Evolutionary conservation across 2,329 filamentous ascomycete species (phyloP), one percentile per base, ranked within the genome.

Genomic region (Sclerotinia subarctica): DNA sequence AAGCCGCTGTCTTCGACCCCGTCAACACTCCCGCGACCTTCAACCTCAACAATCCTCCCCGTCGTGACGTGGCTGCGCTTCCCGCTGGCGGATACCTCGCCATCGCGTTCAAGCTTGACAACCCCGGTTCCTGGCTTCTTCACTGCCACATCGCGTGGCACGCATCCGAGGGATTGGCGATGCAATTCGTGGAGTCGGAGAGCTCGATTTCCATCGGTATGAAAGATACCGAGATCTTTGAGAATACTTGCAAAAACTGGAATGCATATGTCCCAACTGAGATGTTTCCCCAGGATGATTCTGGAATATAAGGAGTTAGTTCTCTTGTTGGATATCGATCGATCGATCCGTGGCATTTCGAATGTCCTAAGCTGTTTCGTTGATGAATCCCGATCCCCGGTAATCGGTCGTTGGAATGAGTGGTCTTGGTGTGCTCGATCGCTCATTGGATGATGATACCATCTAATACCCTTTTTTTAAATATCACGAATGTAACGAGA

Each of bases 51-150:
- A 86, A 86, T 73, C 83, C 85, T 1, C 80, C 82, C 35, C 82
- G 85, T 13, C 80, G 85, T 47, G 84, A 86, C 71, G 82, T 83
- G 2, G 83, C 83, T 7, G 79, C 83, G 70, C 78, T 86, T 19
- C 76, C 76, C 2, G 74, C 57, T n/a, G 73, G 73, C 24, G 75
- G 76, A 8, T 75, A 75, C 24, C 69, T 77, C 19, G 76, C 73
- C 11, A 75, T 77, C 21, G 75, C 74, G 1, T 77, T 76, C 69
- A 72, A 76, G 70, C 74, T 73, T 19, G 75, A 77, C 52, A 77
- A 77, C 38, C 76, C 76, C 35, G 75, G 76, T 17, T 72, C 73
- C 6, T 77, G 76, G 76, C 64, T 77, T 13, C 52, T 77, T 26
- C 78, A 79, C 69, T 79, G 78, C 71, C 78, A 79, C 65, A 77